Evolutionary conservation across 495 filamentous ascomycete species (phyloP).

Genomic region (Neurospora sp.): DNA sequence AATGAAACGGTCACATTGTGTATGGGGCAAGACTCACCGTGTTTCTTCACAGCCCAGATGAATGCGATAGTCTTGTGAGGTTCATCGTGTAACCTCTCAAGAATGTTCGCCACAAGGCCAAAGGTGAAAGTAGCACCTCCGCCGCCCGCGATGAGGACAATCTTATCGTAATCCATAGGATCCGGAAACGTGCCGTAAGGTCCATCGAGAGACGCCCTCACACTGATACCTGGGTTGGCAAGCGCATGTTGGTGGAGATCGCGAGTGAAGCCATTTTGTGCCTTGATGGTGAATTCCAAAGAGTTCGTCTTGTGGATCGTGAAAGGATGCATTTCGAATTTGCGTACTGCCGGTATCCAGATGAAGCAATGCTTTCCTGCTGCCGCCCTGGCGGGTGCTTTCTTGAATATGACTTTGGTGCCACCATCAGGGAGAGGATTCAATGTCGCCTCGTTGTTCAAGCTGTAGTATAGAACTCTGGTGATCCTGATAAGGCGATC

Average conservation of each 20-base stretch:
- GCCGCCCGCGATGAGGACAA: slow-evolving; percentile 49
- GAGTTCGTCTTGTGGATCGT: slow-evolving; percentile 44
- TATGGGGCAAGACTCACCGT: slow-evolving; percentile 27
- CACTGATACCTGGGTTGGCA: slow-evolving; percentile 33
- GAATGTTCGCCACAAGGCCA: slow-evolving; percentile 40
- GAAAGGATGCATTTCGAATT: slow-evolving; percentile 51
- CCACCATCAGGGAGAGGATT: slow-evolving; percentile 46
- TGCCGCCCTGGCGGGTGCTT: slow-evolving; percentile 29
- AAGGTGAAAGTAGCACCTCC: slow-evolving; percentile 51
- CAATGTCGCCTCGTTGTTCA: slow-evolving; percentile 45
- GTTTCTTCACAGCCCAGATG: slow-evolving; percentile 42
- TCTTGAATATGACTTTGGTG: slow-evolving; percentile 44
- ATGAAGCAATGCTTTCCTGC: slow-evolving; percentile 53
- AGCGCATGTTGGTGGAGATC: slow-evolving; percentile 42
- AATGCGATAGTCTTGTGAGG: slow-evolving; percentile 40
- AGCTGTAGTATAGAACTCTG: slow-evolving; percentile 38
- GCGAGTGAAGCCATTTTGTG: slow-evolving; percentile 47
- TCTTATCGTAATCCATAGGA: slow-evolving; percentile 45
- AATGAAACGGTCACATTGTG: background rate
- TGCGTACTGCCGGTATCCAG: slow-evolving; percentile 47
- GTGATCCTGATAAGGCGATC: slow-evolving; percentile 42
- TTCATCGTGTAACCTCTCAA: slow-evolving; percentile 32
- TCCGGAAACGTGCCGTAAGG: slow-evolving; percentile 49
- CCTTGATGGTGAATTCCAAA: slow-evolving; percentile 45
- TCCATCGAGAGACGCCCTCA: slow-evolving; percentile 46